Base-by-base conservation (phyloP, 805 yeast genomes). In the Candida namnaoensis region DNA sequence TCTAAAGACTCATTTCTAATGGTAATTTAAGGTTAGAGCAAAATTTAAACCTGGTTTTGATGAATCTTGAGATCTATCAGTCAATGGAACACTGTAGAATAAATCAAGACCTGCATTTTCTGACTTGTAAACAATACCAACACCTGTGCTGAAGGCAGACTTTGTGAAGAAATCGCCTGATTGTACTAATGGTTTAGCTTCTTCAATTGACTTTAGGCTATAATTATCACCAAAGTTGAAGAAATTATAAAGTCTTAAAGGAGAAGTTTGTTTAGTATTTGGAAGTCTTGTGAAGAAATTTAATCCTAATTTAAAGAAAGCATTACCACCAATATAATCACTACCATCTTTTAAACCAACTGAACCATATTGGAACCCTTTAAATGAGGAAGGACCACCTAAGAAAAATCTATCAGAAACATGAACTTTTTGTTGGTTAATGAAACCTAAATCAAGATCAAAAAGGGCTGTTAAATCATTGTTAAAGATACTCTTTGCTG, bases 401-500 rank as follows among this genome's bases (percentile, higher is more conserved):
- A 86, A 66, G 55, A 76, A 81, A 56, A 87, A 85, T 46, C 80
- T 69, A 57, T 88, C 96, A 43, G 78, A 68, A 33, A 79, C 57
- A 51, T 82, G 88, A 1, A 85, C 62, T 41, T 63, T 54, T 37
- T 56, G 55, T 3, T 51, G 48, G n/a, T 57, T 49, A 39, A 82
- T 66, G 19, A 66, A 62, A 19, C 91, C 95, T 23, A 71, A 60
- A 34, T 71, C 69, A 11, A 66, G 53, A 14, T 68, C 61, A 2
- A 76, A 42, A 24, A 72, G 69, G 7, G 77, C 50, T 3, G 84
- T 78, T 43, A 82, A 40, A 38, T 53, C 56, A 40, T 72, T 65
- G 37, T 65, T 54, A 39, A 69, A 63, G 41, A 30, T 30, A 11
- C n/a, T 11, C 11, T 30, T 30, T 8, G 33, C 33, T 8, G 13